Base-by-base conservation (phyloP, 768 basidiomycete species). In the Hericium coralloides region DNA sequence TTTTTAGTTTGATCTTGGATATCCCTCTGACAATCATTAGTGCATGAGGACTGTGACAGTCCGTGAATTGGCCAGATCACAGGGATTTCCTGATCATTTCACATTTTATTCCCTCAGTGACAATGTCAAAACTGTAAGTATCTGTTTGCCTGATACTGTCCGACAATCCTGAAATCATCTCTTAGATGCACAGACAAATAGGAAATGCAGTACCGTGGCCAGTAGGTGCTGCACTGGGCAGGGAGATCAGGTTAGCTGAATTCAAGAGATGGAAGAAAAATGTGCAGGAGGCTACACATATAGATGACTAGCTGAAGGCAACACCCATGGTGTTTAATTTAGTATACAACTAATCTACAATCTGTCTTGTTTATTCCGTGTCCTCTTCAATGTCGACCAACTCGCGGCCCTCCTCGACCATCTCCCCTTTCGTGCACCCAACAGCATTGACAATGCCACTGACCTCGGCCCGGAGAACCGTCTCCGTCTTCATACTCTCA, bases 401-500 rank as follows among this genome's bases (percentile, higher is more conserved):
- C 64, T 92, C 86, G 67, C 76, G 75, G 4, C 92, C 91, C 66
- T 95, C 92, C 61, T 90, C 87, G 0, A 95, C 92, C 84, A 94
- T 92, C 70, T 94, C 89, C 2, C 94, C 94, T 64, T 88, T 87
- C 69, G 74, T 79, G 66, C 90, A 94, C 14, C 81, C 81, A 14
- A 95, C 80, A 48, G 79, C 74, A 63, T 76, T 83, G 8, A 95
- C 85, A 5, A 84, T 73, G 4, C 92, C 94, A 38, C 79, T 73
- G 8, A 73, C 74, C 58, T 83, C 79, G 14, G 91, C 83, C 55
- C 92, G 77, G 60, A 97, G 69, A 43, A 92, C 88, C 39, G 89
- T 95, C 73, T 95, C 93, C 61, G 93, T 97, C 81, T 98, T 98
- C 94, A 97, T 98, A 66, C 93, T 95, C 73, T 95, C 94, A 66